A percentile compares a stretch with the other conserved stretches of the same genome.
Evolutionary conservation across 2,329 filamentous ascomycete genomes (phyloP).

Genomic region (Xenoacremonium recifei): DNA sequence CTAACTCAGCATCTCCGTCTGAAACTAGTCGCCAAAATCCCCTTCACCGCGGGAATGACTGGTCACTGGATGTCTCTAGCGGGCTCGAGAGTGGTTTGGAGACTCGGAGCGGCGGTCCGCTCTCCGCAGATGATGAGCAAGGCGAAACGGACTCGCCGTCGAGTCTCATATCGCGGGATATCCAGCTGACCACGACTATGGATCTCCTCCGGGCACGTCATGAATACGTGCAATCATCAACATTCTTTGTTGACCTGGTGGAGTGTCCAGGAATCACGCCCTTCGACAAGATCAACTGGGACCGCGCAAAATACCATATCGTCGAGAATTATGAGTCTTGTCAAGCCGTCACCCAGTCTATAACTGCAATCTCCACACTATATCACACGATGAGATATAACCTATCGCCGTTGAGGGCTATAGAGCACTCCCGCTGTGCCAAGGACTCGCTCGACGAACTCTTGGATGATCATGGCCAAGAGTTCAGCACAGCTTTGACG

Average conservation of each 20-base stretch:
- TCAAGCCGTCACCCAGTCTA: conserved; percentile 3
- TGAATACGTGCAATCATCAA: conserved; percentile 2
- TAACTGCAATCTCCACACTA: conserved; percentile 11
- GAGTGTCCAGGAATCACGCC: conserved; percentile 16
- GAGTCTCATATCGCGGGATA: conserved; percentile 18
- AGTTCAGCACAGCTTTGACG: conserved; percentile 5
- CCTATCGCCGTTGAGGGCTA: conserved; percentile 9
- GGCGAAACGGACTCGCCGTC: conserved; percentile 5
- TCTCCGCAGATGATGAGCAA: neutral
- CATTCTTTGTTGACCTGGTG: conserved; percentile 17
- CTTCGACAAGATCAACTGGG: conserved; percentile 18
- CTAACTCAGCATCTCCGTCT: neutral
- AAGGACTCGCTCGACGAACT: neutral
- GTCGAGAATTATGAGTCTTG: conserved; percentile 4
- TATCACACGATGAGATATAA: conserved; percentile 11
- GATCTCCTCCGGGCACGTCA: conserved; percentile 11
- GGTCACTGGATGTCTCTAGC: too few species aligned
- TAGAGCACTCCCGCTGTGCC: conserved; percentile 7
- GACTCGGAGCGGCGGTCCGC: too few species aligned
- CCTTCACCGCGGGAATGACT: too few species aligned
- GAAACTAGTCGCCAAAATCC: neutral
- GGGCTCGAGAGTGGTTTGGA: too few species aligned
- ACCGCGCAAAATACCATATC: conserved; percentile 7
- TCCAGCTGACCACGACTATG: conserved; percentile 20
- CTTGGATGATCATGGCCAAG: neutral